phyloP scores from a whole-genome alignment of 768 basidiomycete genomes.

The Trametes villosa region DNA sequence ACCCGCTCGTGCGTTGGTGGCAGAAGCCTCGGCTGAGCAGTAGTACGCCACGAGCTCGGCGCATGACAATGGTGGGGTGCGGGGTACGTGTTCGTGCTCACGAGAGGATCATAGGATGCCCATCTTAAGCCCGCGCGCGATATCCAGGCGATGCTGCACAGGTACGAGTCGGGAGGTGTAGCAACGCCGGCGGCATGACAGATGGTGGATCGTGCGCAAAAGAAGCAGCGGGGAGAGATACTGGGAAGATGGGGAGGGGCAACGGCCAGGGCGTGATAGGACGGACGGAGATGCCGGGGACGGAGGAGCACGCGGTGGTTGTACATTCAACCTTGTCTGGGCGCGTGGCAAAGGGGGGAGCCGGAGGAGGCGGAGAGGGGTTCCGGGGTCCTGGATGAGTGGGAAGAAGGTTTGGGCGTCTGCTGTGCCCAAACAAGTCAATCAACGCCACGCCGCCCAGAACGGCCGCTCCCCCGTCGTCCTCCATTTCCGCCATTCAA shows the following conservation, averaged over 20 bases:
- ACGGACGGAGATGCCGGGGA: slow-evolving; percentile 7
- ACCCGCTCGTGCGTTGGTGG: too few relatives aligned
- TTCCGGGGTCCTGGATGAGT: slow-evolving; percentile 33
- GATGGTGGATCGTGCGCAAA: slow-evolving; percentile 9
- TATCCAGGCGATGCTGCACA: neutral
- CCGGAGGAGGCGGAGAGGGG: neutral
- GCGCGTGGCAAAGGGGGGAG: neutral
- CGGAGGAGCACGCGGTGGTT: neutral
- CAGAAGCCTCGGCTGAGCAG: neutral
- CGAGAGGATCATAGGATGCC: too few relatives aligned
- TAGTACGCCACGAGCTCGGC: neutral
- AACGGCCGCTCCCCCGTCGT: slow-evolving; percentile 21
- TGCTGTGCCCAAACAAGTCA: slow-evolving; percentile 29
- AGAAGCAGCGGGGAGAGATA: neutral
- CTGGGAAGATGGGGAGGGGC: neutral
- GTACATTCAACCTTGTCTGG: too few relatives aligned
- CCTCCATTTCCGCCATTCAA: slow-evolving; percentile 25
- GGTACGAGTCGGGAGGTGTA: neutral
- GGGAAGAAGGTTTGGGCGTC: slow-evolving; percentile 34
- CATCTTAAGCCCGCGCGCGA: too few relatives aligned
- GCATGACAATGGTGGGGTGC: neutral
- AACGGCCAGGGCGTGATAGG: neutral
- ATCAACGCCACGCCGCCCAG: slow-evolving; percentile 36
- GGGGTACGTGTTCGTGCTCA: neutral
- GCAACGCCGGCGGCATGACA: slow-evolving; percentile 1